Conservation (phyloP, 208 protist genomes). For the Trichomonas vaginalis region DNA sequence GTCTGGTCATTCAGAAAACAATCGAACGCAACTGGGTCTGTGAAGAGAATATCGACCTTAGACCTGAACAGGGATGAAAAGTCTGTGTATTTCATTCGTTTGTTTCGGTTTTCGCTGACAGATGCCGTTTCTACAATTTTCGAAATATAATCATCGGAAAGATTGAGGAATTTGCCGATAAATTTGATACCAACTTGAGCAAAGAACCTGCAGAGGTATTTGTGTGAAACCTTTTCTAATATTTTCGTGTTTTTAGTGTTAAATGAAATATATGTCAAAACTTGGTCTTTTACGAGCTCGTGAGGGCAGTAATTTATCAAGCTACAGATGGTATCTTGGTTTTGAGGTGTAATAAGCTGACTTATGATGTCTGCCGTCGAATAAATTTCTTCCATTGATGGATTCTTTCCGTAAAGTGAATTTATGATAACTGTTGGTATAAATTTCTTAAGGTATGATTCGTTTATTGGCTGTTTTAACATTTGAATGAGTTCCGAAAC, state of each 20-base stretch:
- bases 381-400: neutral
- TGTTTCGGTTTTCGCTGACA: neutral
- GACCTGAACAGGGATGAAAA: neutral
- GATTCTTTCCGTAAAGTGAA: neutral
- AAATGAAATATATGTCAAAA: neutral
- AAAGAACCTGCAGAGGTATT: neutral
- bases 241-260: neutral
- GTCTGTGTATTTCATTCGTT: neutral
- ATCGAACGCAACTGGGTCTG: neutral
- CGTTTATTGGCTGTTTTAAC: neutral
- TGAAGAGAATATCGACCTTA: neutral
- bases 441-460: neutral
- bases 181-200: neutral
- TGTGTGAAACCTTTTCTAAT: neutral
- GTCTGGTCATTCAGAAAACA: neutral
- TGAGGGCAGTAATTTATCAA: neutral
- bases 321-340: neutral
- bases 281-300: neutral
- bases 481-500: neutral
- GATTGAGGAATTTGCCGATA: neutral
- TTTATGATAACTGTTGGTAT: neutral
- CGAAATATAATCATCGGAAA: neutral
- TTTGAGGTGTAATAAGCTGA: neutral
- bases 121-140: neutral
- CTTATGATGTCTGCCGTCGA: neutral